Evolutionary conservation across 495 filamentous ascomycete species (phyloP), one percentile per base, ranked within the genome.

Genomic region (Penicillium waksmanii): DNA sequence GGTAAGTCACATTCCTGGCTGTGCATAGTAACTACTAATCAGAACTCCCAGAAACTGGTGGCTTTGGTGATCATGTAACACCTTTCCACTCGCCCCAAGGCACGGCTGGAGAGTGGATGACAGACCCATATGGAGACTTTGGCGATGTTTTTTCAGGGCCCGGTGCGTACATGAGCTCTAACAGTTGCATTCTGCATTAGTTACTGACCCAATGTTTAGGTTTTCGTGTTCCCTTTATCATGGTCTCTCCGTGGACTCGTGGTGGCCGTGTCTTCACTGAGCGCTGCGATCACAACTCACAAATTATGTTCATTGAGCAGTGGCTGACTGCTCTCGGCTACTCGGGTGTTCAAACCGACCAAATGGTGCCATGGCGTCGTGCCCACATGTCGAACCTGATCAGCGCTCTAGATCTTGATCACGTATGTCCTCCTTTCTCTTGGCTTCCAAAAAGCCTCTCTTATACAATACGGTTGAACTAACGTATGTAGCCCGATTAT

Each of bases 221-320:
- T 4, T 77, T 83, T 65, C 77, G 82, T 15, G 72, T 84, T 6
- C 82, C 82, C 0, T 83, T 84, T 63, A 80, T 80, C 66, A 82
- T 85, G 66, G 66, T 85, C 55, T 82, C 79, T 0, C 82, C 82
- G 0, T 85, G 82, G 82, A 84, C 82, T 15, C 78, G 82, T 31
- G 81, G 81, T 48, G 76, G 73, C 54, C 73, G 76, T 10, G 81
- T 85, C 4, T 84, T 84, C 65, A 81, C 79, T 19, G 82, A 83
- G 67, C 75, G 80, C 33, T 77, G 78, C 35, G 82, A 85, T 63
- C 82, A 85, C 64, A 84, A 80, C 67, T 83, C 80, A 4, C 82
- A 84, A 63, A 83, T 85, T 35, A 63, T 81, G 47, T 85, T 85
- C 61, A 56, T 85, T 12, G 82, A 85, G 66, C 55, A 83, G 58